Conservation (phyloP, 345 rosid genomes). For the Erysimum cheiranthoides region DNA sequence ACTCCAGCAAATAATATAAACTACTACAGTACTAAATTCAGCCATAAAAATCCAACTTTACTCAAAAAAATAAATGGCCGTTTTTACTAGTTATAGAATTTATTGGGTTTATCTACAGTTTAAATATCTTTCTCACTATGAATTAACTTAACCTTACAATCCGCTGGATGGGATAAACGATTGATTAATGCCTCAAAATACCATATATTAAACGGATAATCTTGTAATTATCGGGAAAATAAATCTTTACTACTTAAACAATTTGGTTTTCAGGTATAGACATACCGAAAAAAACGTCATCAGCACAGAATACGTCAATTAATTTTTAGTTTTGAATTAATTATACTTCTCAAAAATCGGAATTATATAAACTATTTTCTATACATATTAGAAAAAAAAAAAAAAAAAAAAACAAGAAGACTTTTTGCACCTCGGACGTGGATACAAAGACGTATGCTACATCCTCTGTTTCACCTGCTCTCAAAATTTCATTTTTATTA, state of each 20-base stretch:
- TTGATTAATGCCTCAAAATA: not conserved
- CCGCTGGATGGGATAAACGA: not conserved
- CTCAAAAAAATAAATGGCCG: not conserved
- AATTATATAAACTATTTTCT: not conserved
- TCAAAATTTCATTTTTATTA: not conserved
- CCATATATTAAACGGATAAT: not conserved
- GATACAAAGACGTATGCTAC: slow-evolving; percentile 28
- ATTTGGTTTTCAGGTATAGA: not conserved
- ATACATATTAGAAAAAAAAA: no score
- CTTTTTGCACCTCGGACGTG: slow-evolving; percentile 20
- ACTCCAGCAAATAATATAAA: not conserved
- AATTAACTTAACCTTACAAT: not conserved
- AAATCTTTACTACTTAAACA: not conserved
- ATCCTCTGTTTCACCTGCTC: slow-evolving; percentile 38
- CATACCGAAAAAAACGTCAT: not conserved
- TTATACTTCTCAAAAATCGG: not conserved
- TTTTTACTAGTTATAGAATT: not conserved
- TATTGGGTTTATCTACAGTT: not conserved
- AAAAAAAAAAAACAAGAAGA: not conserved
- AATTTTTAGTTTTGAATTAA: not conserved
- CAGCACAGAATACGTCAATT: not conserved
- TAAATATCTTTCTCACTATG: not conserved
- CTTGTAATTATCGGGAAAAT: not conserved
- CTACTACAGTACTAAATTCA: not conserved
- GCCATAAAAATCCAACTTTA: not conserved